Percentiles rank a stretch among this genome's conserved stretches.
Conservation (phyloP, 2,329 filamentous ascomycete species). For the Ascochyta fabae region DNA sequence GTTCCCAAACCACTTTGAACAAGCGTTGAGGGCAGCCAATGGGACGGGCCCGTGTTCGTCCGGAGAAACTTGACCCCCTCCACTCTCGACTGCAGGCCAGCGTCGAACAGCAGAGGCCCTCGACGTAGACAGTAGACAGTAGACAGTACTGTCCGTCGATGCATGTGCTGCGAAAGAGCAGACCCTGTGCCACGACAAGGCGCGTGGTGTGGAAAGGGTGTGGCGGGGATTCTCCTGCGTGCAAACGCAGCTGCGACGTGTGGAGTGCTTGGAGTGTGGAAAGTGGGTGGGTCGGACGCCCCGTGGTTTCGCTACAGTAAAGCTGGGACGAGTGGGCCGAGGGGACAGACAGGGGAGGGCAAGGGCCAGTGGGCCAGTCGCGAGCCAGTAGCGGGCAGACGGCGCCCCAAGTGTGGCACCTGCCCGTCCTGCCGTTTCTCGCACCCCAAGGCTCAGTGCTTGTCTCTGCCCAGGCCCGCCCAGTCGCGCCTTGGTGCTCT, state of each 20-base stretch:
- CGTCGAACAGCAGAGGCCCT: too few species aligned
- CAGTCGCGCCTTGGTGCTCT: not conserved
- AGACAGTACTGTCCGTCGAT: not conserved
- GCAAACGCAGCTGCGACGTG: not conserved
- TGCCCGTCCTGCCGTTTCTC: not conserved
- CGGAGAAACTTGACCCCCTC: not conserved
- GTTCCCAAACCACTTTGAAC: not conserved
- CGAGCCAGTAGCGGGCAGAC: too few species aligned
- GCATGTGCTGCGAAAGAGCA: not conserved
- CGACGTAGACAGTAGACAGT: not conserved
- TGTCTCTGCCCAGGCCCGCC: not conserved
- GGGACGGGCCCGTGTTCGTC: not conserved
- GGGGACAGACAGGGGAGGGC: too few species aligned
- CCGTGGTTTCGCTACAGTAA: not conserved
- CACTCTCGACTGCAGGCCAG: too few species aligned
- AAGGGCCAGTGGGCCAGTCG: too few species aligned
- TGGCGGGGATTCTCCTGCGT: not conserved
- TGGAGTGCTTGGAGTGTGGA: not conserved
- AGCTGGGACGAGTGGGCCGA: not conserved
- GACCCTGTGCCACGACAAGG: not conserved
- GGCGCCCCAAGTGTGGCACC: not conserved
- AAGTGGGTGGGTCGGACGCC: not conserved
- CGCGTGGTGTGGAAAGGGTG: too few species aligned
- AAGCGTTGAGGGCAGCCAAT: not conserved
- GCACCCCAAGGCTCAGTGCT: not conserved